phyloP scores from a whole-genome alignment of 75 land plant genomes.

The Sequoiadendron giganteum region DNA sequence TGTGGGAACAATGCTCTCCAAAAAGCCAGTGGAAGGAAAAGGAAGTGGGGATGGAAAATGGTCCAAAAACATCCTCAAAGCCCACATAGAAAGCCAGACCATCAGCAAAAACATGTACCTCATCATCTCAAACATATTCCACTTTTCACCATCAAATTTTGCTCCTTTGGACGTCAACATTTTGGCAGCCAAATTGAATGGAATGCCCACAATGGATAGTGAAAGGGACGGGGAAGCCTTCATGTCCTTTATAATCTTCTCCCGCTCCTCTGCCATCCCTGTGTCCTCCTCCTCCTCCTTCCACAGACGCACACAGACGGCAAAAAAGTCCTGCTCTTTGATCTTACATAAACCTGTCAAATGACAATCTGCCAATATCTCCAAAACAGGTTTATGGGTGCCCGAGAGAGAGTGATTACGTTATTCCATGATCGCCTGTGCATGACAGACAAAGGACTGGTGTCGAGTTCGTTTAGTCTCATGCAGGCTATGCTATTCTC shows the following conservation, averaged over 20 bases:
- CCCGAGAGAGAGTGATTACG: neutral
- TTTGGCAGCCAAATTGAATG: slow-evolving; percentile 31
- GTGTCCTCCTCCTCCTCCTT: neutral
- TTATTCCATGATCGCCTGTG: neutral
- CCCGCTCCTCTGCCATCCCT: neutral
- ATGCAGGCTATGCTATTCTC: neutral
- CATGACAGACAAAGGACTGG: neutral
- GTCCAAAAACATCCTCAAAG: slow-evolving; percentile 29
- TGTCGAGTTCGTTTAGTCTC: neutral
- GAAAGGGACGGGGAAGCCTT: neutral
- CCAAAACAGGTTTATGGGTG: neutral
- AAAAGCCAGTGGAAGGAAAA: neutral
- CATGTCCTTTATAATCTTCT: neutral
- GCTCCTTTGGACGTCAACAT: slow-evolving; percentile 20
- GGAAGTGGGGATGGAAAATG: slow-evolving; percentile 17
- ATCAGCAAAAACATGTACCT: slow-evolving; percentile 28
- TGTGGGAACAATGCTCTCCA: neutral
- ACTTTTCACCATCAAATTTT: slow-evolving; percentile 14
- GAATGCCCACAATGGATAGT: neutral
- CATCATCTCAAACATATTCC: slow-evolving; percentile 32
- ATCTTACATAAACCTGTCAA: neutral
- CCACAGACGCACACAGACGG: neutral
- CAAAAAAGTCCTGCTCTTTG: neutral
- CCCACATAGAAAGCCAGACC: slow-evolving; percentile 30
- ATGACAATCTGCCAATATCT: neutral